Percentiles rank a stretch among this genome's conserved stretches.
Evolutionary conservation across 108 stramenopile species (phyloP).

Genomic region (Cyclotella baltica): DNA sequence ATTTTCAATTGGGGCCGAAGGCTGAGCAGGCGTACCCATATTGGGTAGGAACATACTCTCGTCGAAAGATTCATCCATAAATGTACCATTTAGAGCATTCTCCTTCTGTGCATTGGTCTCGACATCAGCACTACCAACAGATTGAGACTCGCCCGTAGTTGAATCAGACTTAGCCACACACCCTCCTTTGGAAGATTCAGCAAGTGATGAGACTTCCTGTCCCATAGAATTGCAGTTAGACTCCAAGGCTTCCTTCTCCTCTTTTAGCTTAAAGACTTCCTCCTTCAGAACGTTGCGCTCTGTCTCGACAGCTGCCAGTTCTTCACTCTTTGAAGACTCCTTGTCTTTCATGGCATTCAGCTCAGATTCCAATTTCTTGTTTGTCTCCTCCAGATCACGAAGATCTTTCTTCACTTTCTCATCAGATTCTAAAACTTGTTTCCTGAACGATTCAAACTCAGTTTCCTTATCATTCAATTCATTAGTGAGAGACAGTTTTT

Average conservation of each 20-base stretch:
- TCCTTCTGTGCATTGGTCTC: not conserved
- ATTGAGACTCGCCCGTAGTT: not conserved
- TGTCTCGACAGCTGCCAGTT: not conserved
- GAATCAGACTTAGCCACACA: not conserved
- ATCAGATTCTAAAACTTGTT: too few species aligned
- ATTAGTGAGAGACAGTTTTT: too few species aligned
- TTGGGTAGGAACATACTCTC: conserved; percentile 47
- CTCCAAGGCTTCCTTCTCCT: not conserved
- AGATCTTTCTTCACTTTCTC: too few species aligned
- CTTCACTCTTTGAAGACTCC: not conserved
- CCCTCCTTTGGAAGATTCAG: not conserved
- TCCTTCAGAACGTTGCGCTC: too few species aligned
- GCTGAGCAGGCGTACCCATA: conserved; percentile 5
- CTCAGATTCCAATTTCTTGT: not conserved
- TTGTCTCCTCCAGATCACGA: too few species aligned
- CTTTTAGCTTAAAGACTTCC: not conserved
- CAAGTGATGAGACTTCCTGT: not conserved
- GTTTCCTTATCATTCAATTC: too few species aligned
- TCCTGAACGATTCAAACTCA: too few species aligned
- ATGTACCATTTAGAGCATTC: not conserved
- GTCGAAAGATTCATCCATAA: conserved; percentile 44
- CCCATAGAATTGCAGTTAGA: too few species aligned
- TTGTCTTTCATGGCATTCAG: not conserved
- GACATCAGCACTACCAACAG: not conserved
- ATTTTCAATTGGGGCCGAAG: too few species aligned